Evolutionary conservation across 2,329 filamentous ascomycete genomes (phyloP).

Genomic region (Trichoderma afroharzianum): DNA sequence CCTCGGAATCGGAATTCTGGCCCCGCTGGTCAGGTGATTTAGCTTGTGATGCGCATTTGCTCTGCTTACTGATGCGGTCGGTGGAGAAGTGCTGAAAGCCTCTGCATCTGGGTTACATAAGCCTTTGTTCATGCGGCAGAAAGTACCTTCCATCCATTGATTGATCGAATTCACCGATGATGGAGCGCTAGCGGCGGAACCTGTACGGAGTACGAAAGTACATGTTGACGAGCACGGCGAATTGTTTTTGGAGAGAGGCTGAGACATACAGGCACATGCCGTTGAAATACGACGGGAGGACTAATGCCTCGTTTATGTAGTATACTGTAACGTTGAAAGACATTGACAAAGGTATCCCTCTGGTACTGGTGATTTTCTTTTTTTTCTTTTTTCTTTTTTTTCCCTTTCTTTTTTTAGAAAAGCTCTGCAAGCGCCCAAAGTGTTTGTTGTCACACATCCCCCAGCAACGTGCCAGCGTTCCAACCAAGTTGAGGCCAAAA

Average conservation of each 20-base stretch:
- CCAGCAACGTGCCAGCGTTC: not conserved
- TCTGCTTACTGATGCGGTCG: not conserved
- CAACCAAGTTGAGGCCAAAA: not conserved
- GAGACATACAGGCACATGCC: constrained; percentile 10
- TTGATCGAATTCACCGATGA: not conserved
- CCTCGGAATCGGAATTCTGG: not conserved
- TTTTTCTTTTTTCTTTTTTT: not conserved
- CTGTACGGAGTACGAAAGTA: not conserved
- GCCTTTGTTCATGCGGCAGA: not conserved
- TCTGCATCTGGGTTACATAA: not conserved
- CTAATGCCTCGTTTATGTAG: not conserved
- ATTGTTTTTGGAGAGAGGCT: not conserved
- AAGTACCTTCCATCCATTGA: not conserved
- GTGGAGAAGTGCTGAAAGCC: not conserved
- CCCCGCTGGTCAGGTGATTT: constrained; percentile 26
- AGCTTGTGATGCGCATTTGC: not conserved
- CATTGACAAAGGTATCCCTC: not conserved
- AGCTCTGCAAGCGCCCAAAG: not conserved
- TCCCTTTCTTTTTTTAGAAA: not conserved
- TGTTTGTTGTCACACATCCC: not conserved
- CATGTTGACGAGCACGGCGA: not conserved
- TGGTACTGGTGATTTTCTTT: not conserved
- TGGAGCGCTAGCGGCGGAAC: not conserved
- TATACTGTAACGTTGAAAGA: not conserved
- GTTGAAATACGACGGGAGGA: not conserved